A percentile compares a stretch with the other conserved stretches of the same genome.
Conservation (phyloP, 768 basidiomycete genomes). For the Auricularia heimuer region DNA sequence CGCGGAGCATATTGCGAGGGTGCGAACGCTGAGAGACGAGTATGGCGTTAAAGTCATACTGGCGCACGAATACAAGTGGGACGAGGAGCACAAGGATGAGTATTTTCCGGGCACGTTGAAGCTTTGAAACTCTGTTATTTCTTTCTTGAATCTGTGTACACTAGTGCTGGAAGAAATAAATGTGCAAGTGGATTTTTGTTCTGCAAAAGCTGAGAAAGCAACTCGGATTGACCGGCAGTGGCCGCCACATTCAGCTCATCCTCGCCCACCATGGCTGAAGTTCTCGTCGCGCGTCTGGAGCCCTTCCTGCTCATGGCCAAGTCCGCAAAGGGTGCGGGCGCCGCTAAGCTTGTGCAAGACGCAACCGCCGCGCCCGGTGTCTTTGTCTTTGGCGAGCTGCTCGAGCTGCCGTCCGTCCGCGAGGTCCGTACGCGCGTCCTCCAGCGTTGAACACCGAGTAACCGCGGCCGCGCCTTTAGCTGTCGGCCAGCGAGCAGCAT, state of each 20-base stretch:
- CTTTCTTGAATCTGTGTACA: too few relatives aligned
- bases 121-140: too few relatives aligned
- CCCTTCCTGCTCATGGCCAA: slow-evolving; percentile 89
- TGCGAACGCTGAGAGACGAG: not conserved
- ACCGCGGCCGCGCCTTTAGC: slow-evolving; percentile 30
- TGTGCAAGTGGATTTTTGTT: too few relatives aligned
- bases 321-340: slow-evolving; percentile 84
- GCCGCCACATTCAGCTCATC: not conserved
- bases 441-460: not conserved
- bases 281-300: slow-evolving; percentile 61
- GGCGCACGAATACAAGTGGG: not conserved
- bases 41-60: not conserved
- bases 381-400: slow-evolving; percentile 83
- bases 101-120: not conserved
- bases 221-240: too few relatives aligned
- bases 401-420: slow-evolving; percentile 73
- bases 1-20: not conserved
- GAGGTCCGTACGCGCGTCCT: slow-evolving; percentile 43
- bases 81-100: not conserved
- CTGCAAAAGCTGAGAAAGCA: too few relatives aligned
- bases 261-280: not conserved
- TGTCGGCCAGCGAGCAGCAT: slow-evolving; percentile 56
- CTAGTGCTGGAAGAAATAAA: too few relatives aligned
- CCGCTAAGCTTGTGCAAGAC: slow-evolving; percentile 79
- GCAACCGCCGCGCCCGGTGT: slow-evolving; percentile 84